Evolutionary conservation across 257 asterid species (phyloP), one percentile per base, ranked within the genome.

Genomic region (Eustoma russellianum): DNA sequence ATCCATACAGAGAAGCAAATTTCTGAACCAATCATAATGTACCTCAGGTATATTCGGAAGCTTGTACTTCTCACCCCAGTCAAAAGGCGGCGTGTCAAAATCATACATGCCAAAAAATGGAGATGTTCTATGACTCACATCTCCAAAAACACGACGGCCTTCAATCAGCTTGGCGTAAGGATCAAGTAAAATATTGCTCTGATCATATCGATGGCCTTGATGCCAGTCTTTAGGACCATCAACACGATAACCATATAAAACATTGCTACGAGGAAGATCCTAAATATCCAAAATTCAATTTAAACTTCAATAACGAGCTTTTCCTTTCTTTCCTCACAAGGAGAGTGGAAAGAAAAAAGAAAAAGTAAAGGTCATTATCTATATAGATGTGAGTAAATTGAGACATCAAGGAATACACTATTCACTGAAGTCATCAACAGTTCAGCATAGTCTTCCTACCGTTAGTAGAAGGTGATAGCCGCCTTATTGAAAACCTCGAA

Each of bases 151-250:
- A 63, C 85, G 68, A 33, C 94, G 93, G 50, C 98, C 98, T 74
- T 91, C 98, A 76, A 91, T 52, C 64, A 91, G 68, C 78, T 80
- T 91, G 67, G 97, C 93, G 51, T 91, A 91, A 8, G 98, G 98
- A 76, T 91, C 98, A 50, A 91, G 66, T 58, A 91, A 71, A 59
- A 87, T 56, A 60, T 65, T 77, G 51, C 66, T 66, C 55, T 53
- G 55, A 69, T 91, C 94, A 76, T 80, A 91, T 51, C 98, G 88
- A 74, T 91, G 95, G 28, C 98, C 98, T 65, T 80, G 80, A 74
- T 61, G 67, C 97, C 98, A 91, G 61, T 70, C 83, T 74, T 50
- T 75, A 55, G 95, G 86, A 63, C 98, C 97, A 74, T 91, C 83
- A 41, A 85, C 62, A 44, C 83, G 92, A 56, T 91, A 91, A 54